Conservation (phyloP, 1,139 yeast genomes). For the Sugiyamaella japonica region DNA sequence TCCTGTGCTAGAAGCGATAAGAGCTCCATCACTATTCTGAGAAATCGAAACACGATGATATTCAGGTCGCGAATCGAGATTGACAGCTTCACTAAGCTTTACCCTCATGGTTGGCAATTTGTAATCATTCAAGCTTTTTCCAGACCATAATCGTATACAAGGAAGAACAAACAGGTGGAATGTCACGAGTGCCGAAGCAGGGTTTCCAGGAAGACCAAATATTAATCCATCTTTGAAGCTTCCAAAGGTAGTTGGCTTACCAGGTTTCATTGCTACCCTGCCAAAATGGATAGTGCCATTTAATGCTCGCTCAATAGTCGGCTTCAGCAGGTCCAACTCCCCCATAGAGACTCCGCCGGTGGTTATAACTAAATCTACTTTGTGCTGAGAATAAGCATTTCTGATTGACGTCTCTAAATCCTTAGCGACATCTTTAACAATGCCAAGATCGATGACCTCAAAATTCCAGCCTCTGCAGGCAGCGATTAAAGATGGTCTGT, state of each 20-base stretch:
- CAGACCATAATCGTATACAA: slow-evolving; percentile 42
- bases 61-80: slow-evolving; percentile 51
- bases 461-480: slow-evolving; percentile 40
- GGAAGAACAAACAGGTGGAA: slow-evolving; percentile 51
- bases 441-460: slow-evolving; percentile 46
- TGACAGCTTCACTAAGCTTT: slow-evolving; percentile 35
- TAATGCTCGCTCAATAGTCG: slow-evolving; percentile 46
- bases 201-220: slow-evolving; percentile 55
- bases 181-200: slow-evolving; percentile 53
- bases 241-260: slow-evolving; percentile 56
- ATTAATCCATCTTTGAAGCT: slow-evolving; percentile 41
- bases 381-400: slow-evolving; percentile 18
- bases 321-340: slow-evolving; percentile 50
- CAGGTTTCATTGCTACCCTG: slow-evolving; percentile 55
- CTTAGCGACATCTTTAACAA: slow-evolving; percentile 42
- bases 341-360: slow-evolving; percentile 61
- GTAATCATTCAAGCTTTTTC: slow-evolving; percentile 30
- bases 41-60: slow-evolving; percentile 47
- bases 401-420: slow-evolving; percentile 36
- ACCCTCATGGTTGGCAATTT: slow-evolving; percentile 40
- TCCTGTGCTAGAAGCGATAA: slow-evolving; percentile 47
- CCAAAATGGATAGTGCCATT: slow-evolving; percentile 51
- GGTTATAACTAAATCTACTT: slow-evolving; percentile 47
- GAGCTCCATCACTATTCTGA: slow-evolving; percentile 28
- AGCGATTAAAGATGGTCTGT: slow-evolving; percentile 48